Evolutionary conservation across 768 basidiomycete species (phyloP), one percentile per base, ranked within the genome.

Genomic region (Chalciporus chontae): DNA sequence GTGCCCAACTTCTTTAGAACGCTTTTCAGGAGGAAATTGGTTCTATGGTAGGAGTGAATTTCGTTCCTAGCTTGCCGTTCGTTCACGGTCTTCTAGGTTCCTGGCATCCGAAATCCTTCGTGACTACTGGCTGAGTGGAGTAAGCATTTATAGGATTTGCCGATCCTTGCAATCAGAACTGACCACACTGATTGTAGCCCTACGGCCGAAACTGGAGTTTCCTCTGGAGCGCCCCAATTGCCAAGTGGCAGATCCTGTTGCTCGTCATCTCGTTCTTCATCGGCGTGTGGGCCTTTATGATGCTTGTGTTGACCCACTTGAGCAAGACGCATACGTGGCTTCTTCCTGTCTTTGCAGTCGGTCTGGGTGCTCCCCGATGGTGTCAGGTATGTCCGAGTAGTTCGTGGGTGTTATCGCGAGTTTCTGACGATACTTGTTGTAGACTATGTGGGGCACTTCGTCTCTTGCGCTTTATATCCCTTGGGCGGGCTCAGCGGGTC

Each of bases 251-350:
- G 57, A 93, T 87, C 45, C 71, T 90, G 17, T 66, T 94, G 21
- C 83, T 95, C 45, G 78, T 95, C 64, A 65, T 87, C 63, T 57
- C 75, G 21, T 96, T 96, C 81, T 96, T 96, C 70, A 69, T 96
- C 52, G 83, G 81, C 47, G 80, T 96, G 38, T 96, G 94, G 94
- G 89, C 78, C 8, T 57, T 78, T 3, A 74, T 89, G 73, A 71
- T 96, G 62, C 62, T 77, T 46, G 70, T 93, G 48, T 75, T 96
- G 61, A 95, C 85, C 8, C 78, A 85, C 62, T 85, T 94, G 71
- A 89, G 87, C 62, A 95, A 94, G 69, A 89, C 90, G 10, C 94
- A 96, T 64, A 96, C 94, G 8, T 96, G 94, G 94, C 73, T 96
- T 17, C 73, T 96, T 36, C 91, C 94, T 40, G 90, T 96, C 8